Conservation (phyloP, 495 filamentous ascomycete genomes). For the Trichoderma asperelloides region DNA sequence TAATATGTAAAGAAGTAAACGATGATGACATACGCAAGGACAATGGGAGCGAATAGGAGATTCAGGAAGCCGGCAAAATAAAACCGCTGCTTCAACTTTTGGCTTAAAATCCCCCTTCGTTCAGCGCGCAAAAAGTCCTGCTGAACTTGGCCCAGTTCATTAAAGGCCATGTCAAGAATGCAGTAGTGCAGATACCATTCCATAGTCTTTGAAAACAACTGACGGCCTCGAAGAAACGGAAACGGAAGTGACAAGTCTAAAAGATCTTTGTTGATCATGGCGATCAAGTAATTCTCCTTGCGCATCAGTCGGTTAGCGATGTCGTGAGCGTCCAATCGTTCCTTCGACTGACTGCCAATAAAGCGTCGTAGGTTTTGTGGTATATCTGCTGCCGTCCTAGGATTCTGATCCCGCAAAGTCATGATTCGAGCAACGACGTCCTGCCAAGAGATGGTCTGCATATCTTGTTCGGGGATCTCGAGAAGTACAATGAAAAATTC, state of each 20-base stretch:
- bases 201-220: conserved; percentile 69
- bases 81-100: conserved; percentile 64
- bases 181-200: conserved; percentile 85
- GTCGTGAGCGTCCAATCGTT: conserved; percentile 91
- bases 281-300: conserved; percentile 92
- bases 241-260: conserved; percentile 78
- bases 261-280: conserved; percentile 92
- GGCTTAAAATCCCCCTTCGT: conserved; percentile 68
- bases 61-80: conserved; percentile 77
- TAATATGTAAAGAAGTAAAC: conserved; percentile 90
- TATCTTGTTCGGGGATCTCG: conserved; percentile 79
- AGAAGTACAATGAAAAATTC: conserved; percentile 85
- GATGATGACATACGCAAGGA: conserved; percentile 71
- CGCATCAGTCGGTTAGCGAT: conserved; percentile 97
- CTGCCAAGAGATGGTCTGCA: conserved; percentile 96
- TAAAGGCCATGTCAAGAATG: conserved; percentile 90
- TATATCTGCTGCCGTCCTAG: conserved; percentile 58
- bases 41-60: conserved; percentile 73
- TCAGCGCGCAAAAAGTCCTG: conserved; percentile 75
- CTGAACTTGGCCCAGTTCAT: conserved; percentile 73
- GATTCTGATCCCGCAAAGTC: conserved; percentile 76
- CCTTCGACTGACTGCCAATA: conserved; percentile 79
- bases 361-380: conserved; percentile 44
- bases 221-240: conserved; percentile 69
- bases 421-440: conserved; percentile 85